Evolutionary conservation across 2,329 filamentous ascomycete genomes (phyloP), one percentile per base, ranked within the genome.

Genomic region (Capronia americana): DNA sequence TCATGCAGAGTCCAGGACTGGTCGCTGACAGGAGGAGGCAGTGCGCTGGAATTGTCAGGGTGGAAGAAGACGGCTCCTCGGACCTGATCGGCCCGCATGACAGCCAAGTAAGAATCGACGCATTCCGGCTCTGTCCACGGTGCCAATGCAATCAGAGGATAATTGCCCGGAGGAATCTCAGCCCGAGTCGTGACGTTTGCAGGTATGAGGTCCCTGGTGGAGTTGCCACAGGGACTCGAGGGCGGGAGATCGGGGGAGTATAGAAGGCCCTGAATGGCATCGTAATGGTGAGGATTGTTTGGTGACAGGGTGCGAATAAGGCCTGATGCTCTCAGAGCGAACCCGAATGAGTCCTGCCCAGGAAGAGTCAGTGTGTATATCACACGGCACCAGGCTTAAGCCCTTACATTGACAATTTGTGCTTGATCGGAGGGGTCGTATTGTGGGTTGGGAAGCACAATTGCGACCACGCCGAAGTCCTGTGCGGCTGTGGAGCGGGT

Each of bases 51-150:
- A 51, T 76, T 78, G 23, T 79, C 77, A 0, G 83, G 81, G 32
- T 83, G 76, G 70, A 83, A 89, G 70, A 87, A 85, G n/a, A 89
- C 67, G 61, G 88, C 82, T 23, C 79, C 85, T 50, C 87, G 84
- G 10, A 90, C 83, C 26, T 86, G 84, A 70, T 89, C 86, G n/a
- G 86, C 85, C 23, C 86, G 83, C 2, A 85, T 85, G 12, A 82
- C 80, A 20, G 83, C 79, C 55, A 98, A 84, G 75, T 92, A 97
- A 53, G 89, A 85, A 63, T 84, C 79, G 12, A 92, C 90, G 75
- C 94, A 99, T 28, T 87, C 81, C 7, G 84, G 80, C 68, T 85
- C 90, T 72, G 92, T 87, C 93, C 94, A 98, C 30, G 94, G 94
- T 26, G 92, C 93, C 61, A 97, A 80, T 30, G 91, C 93, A 72